These are phyloP conservation scores for Huiozyma sinensis DNA, from an alignment of 805 yeast genomes.

Conservation along the genomic window DNA sequence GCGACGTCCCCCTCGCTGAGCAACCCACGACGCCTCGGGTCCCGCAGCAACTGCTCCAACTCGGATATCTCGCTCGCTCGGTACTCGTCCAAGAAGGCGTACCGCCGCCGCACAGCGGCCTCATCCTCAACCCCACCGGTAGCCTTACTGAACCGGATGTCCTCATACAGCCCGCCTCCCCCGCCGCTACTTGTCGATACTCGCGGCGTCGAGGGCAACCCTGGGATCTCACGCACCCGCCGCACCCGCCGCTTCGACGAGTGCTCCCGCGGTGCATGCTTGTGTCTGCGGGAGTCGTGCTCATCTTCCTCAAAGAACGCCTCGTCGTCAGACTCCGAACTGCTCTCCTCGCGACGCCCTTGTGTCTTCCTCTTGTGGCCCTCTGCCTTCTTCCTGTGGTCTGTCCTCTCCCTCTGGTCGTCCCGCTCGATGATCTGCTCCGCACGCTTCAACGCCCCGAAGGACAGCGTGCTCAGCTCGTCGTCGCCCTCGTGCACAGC, in stretches of 20 bases:
- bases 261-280: constrained; percentile 82
- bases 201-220: constrained; percentile 33
- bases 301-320: constrained; percentile 34
- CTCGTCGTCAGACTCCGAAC: constrained; percentile 13
- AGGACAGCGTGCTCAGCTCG: constrained; percentile 45
- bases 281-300: constrained; percentile 31
- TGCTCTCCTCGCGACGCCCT: constrained; percentile 5
- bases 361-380: constrained; percentile 11
- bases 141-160: constrained; percentile 85
- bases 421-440: constrained; percentile 35
- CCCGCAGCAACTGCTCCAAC: constrained; percentile 45
- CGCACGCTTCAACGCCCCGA: constrained; percentile 54
- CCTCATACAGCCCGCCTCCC: constrained; percentile 42
- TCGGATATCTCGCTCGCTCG: constrained; percentile 60
- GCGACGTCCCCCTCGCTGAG: constrained; percentile 36
- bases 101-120: constrained; percentile 57
- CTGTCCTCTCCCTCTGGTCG: constrained; percentile 8
- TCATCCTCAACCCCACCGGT: constrained; percentile 76
- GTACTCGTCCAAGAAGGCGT: constrained; percentile 78
- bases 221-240: constrained; percentile 63
- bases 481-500: constrained; percentile 28
- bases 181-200: too few relatives aligned
- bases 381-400: constrained; percentile 1
- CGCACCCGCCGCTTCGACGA: constrained; percentile 67
- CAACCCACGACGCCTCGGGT: constrained; percentile 36